These are phyloP conservation scores for Dioscorea dumetorum DNA, from an alignment of 106 monocot genomes.

Conservation along the genomic window DNA sequence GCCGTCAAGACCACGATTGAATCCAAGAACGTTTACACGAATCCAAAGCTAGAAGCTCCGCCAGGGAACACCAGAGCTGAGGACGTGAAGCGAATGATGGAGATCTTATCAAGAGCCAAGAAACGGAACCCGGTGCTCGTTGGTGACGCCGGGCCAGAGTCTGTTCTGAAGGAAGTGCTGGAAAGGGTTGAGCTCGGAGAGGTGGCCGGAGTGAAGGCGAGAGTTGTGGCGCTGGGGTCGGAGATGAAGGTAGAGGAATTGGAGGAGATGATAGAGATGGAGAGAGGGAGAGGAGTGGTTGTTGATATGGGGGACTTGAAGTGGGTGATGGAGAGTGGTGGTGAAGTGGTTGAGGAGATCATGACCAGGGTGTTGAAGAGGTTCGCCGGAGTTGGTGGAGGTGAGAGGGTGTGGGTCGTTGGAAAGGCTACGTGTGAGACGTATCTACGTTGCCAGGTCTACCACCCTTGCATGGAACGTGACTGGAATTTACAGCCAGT, in stretches of 20 bases:
- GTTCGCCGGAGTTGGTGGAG: constrained; percentile 19
- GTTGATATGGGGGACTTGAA: constrained; percentile 78
- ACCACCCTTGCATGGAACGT: constrained; percentile 61
- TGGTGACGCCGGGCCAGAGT: constrained; percentile 44
- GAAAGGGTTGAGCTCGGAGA: constrained; percentile 20
- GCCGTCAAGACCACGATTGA: constrained; percentile 65
- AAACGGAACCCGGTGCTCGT: constrained; percentile 80
- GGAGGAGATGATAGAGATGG: constrained; percentile 17
- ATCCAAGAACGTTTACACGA: constrained; percentile 11
- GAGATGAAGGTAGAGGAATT: constrained; percentile 29
- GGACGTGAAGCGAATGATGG: constrained; percentile 38
- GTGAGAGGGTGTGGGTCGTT: constrained; percentile 43
- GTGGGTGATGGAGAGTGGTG: constrained; percentile 64
- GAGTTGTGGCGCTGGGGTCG: too few relatives aligned
- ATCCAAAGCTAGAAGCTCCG: constrained; percentile 7
- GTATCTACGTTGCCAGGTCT: constrained; percentile 84
- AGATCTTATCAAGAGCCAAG: constrained; percentile 34
- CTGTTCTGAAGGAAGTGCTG: constrained; percentile 35
- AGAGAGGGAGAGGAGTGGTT: constrained; percentile 27
- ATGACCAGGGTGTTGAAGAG: constrained; percentile 26
- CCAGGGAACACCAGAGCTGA: neutral
- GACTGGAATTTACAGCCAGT: constrained; percentile 89
- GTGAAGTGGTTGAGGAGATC: constrained; percentile 54
- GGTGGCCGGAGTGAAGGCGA: too few relatives aligned
- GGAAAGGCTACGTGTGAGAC: constrained; percentile 81